phyloP scores from a whole-genome alignment of 208 protist genomes.

The Angomonas ambiguus region DNA sequence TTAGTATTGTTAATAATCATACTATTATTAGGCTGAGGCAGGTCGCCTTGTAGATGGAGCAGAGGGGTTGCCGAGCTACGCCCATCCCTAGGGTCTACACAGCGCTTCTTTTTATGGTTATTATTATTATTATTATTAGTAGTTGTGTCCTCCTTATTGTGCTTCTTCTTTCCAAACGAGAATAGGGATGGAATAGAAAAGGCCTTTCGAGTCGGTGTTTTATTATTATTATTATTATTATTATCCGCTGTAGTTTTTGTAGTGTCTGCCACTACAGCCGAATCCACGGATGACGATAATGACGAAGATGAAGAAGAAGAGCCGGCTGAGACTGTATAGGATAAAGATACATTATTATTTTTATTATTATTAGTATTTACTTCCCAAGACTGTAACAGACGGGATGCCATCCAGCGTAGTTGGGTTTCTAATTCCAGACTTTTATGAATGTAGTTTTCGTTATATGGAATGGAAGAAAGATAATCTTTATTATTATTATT shows the following conservation, averaged over 20 bases:
- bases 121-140: background rate
- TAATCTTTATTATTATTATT: background rate
- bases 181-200: too few species aligned
- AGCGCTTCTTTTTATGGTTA: background rate
- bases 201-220: too few species aligned
- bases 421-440: background rate
- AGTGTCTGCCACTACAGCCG: too few species aligned
- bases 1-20: background rate
- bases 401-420: background rate
- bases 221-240: background rate
- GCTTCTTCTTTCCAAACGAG: too few species aligned
- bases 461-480: background rate
- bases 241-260: too few species aligned
- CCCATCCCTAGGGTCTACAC: too few species aligned
- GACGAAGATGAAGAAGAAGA: too few species aligned
- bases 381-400: background rate
- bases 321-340: too few species aligned
- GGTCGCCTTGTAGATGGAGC: too few species aligned
- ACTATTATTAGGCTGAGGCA: background rate
- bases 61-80: too few species aligned
- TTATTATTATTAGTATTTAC: conserved; percentile 4
- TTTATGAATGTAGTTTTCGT: background rate
- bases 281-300: too few species aligned
- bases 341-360: conserved; percentile 1
- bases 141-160: too few species aligned